phyloP scores from a whole-genome alignment of 2,329 filamentous ascomycete species.

The Arthrinium puccinioides region DNA sequence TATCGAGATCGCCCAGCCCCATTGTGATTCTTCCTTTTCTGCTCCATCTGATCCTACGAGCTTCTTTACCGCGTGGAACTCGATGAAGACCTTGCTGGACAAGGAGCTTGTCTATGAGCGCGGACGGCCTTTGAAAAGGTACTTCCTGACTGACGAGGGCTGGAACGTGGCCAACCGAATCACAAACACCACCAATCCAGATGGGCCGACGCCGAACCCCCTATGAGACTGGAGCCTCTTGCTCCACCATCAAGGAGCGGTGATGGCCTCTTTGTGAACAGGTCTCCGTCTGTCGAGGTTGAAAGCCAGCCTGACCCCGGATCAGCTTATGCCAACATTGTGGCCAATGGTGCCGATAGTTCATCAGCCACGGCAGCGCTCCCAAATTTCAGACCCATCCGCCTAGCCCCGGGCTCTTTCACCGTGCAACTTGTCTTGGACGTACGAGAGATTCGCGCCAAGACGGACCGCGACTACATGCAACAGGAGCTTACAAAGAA shows the following conservation, averaged over 20 bases:
- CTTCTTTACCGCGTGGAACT: conserved; percentile 76
- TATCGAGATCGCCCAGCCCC: conserved; percentile 61
- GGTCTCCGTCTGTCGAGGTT: conserved; percentile 12
- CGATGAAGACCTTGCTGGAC: conserved; percentile 66
- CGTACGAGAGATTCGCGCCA: conserved; percentile 65
- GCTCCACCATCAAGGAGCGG: conserved; percentile 2
- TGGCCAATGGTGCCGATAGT: conserved; percentile 31
- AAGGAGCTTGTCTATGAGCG: conserved; percentile 70
- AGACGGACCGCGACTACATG: conserved; percentile 70
- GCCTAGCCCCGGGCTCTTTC: conserved; percentile 58
- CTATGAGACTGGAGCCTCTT: neutral
- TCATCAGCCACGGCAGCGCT: conserved; percentile 20
- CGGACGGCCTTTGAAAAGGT: conserved; percentile 60
- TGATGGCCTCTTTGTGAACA: conserved; percentile 5
- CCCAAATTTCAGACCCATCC: conserved; percentile 50
- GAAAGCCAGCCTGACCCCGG: conserved; percentile 8
- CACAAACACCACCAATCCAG: conserved; percentile 33
- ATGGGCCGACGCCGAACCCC: conserved; percentile 8
- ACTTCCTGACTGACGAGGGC: conserved; percentile 68
- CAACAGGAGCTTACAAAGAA: conserved; percentile 62
- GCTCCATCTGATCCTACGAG: conserved; percentile 59
- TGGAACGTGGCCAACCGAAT: conserved; percentile 67
- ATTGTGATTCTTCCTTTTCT: conserved; percentile 68
- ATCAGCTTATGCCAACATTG: conserved; percentile 23
- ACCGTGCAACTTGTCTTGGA: conserved; percentile 68